Evolutionary conservation across 2,329 filamentous ascomycete species (phyloP), one percentile per base, ranked within the genome.

Genomic region (Aspergillus uvarum): DNA sequence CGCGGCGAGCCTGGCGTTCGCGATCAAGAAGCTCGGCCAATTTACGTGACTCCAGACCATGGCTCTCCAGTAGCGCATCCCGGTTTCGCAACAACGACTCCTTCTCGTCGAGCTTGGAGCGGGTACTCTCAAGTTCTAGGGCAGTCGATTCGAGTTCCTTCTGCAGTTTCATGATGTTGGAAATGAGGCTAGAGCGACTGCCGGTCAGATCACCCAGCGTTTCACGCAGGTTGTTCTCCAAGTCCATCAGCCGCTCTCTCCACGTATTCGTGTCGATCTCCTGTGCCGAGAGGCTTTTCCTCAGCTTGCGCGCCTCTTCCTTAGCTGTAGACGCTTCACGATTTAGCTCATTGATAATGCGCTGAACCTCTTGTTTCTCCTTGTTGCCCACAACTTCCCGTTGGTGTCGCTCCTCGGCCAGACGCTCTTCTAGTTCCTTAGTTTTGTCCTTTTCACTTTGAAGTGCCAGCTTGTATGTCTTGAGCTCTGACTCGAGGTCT

Each of bases 351-450:
- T 96, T 94, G 71, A 98, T 87, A 64, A 96, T 87, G 75, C 94
- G 90, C 78, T 98, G 93, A 54, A 96, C 90, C 72, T 98, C 94
- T 72, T 96, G 90, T 80, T 98, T 96, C 78, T 96, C 93, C 70
- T 91, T 88, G 71, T 87, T 89, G 51, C 92, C 91, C 57, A 97
- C 85, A 52, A 93, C 85, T 74, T 98, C 94, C 49, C 91, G 86
- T 76, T 98, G 94, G 65, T 89, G 85, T 58, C 93, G 83, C 78
- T 98, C 95, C 59, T 89, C 87, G 22, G 85, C 82, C 24, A 96
- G 83, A n/a, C 89, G 86, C 63, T 87, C 84, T 69, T 92, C 89
- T 29, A 93, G 80, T 67, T 92, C 90, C 69, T 81, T 83, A 19
- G 83, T 82, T 51, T 86, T 87, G 62, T 97, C 93, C 75, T 89